A percentile compares a stretch with the other conserved stretches of the same genome.
phyloP scores from a whole-genome alignment of 78 protist species.

The Chrysochromulina parva region DNA sequence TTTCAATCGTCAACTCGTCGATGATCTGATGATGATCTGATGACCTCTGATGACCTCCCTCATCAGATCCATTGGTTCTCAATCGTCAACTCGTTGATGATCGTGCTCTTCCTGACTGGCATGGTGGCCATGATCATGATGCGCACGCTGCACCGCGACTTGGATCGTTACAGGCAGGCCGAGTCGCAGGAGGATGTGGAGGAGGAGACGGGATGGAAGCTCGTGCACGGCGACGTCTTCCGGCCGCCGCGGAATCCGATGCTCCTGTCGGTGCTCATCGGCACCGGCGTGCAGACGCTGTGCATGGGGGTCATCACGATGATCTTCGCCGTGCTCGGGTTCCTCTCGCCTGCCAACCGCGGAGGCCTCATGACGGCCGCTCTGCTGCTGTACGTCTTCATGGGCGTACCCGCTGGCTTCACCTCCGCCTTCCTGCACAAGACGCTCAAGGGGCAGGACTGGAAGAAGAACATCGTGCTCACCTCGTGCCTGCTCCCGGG shows the following conservation, averaged over 20 bases:
- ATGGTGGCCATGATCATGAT: slow-evolving; percentile 76
- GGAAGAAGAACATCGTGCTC: slow-evolving; percentile 28
- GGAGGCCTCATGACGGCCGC: slow-evolving; percentile 82
- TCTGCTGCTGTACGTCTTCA: slow-evolving; percentile 87
- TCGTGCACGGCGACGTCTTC: slow-evolving; percentile 97
- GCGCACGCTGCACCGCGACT: slow-evolving; percentile 43
- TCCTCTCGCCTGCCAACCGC: slow-evolving; percentile 92
- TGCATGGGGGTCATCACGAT: neutral
- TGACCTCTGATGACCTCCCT: neutral
- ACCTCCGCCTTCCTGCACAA: slow-evolving; percentile 62
- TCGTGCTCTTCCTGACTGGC: slow-evolving; percentile 88
- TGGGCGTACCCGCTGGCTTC: slow-evolving; percentile 71
- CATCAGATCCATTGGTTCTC: slow-evolving; percentile 77
- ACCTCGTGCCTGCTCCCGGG: slow-evolving; percentile 70
- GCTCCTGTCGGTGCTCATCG: slow-evolving; percentile 56
- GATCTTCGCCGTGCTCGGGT: slow-evolving; percentile 89
- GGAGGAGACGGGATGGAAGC: slow-evolving; percentile 97
- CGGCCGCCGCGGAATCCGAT: slow-evolving; percentile 85
- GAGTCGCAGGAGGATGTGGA: slow-evolving; percentile 47
- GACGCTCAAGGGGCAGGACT: slow-evolving; percentile 65
- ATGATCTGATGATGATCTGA: slow-evolving; percentile 42
- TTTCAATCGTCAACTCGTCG: slow-evolving; percentile 91
- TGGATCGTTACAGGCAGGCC: slow-evolving; percentile 1
- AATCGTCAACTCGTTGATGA: slow-evolving; percentile 91
- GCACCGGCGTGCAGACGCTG: slow-evolving; percentile 5